Conservation (phyloP, 306 rosid species). For the Corylus americana region DNA sequence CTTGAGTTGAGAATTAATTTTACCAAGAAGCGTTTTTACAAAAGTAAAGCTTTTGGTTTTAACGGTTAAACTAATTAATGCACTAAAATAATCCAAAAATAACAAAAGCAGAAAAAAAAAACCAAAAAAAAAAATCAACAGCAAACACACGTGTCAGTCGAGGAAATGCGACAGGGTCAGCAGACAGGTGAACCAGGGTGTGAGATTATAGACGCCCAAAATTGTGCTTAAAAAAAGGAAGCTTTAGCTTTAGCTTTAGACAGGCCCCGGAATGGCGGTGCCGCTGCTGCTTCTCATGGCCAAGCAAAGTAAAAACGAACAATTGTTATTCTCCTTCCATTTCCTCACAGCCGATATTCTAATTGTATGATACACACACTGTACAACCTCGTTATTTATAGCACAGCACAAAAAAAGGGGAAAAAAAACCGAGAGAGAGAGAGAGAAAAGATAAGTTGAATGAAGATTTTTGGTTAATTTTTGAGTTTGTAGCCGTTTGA, state of each 20-base stretch:
- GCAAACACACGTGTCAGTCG: background rate
- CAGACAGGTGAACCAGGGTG: background rate
- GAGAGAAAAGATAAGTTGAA: background rate
- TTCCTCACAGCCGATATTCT: too few relatives aligned
- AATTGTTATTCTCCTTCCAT: too few relatives aligned
- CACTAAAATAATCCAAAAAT: background rate
- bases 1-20: too few relatives aligned
- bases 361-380: too few relatives aligned
- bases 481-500: conserved; percentile 21
- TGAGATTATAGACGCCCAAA: conserved; percentile 11
- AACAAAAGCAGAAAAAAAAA: background rate
- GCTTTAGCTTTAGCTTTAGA: conserved; percentile 13
- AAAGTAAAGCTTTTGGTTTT: too few relatives aligned
- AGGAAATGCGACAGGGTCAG: background rate
- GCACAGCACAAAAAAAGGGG: background rate
- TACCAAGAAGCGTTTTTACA: fast-evolving
- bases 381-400: too few relatives aligned
- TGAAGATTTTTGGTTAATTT: background rate
- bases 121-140: background rate
- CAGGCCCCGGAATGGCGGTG: conserved; percentile 28
- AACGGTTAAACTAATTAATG: too few relatives aligned
- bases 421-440: background rate
- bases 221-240: conserved; percentile 12
- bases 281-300: conserved; percentile 23
- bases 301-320: background rate